Conservation (phyloP, 2,329 filamentous ascomycete species). For the Alternaria consortialis region DNA sequence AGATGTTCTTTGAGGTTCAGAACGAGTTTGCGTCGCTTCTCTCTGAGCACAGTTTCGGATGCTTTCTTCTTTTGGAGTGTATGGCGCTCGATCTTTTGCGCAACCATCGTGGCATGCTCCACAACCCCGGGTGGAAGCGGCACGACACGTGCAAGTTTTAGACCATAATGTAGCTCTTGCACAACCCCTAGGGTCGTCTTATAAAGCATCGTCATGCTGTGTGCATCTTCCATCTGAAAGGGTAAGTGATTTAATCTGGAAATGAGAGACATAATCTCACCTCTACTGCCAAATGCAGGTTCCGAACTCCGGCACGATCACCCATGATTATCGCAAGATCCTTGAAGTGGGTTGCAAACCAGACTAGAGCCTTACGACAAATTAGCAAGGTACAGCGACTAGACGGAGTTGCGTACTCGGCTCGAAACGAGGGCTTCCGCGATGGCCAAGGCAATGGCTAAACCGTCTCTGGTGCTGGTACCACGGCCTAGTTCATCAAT, state of each 20-base stretch:
- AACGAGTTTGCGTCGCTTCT: conserved; percentile 75
- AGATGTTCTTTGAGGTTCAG: conserved; percentile 77
- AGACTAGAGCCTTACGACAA: conserved; percentile 70
- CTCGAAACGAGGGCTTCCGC: conserved; percentile 86
- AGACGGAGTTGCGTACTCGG: conserved; percentile 37
- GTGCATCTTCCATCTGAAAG: conserved; percentile 54
- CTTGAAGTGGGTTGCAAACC: conserved; percentile 93
- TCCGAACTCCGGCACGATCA: conserved; percentile 80
- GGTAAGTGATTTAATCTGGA: conserved; percentile 5
- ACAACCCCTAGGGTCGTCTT: conserved; percentile 77
- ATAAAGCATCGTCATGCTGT: conserved; percentile 87
- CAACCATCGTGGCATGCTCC: conserved; percentile 72
- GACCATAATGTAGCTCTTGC: conserved; percentile 79
- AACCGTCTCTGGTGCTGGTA: conserved; percentile 86
- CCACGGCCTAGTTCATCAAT: conserved; percentile 93
- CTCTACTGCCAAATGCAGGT: conserved; percentile 80
- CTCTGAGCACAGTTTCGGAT: conserved; percentile 66
- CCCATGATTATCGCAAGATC: conserved; percentile 80
- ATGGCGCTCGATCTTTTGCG: conserved; percentile 67
- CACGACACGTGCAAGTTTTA: conserved; percentile 79
- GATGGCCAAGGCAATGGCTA: conserved; percentile 89
- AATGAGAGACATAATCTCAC: conserved; percentile 52
- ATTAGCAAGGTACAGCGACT: conserved; percentile 1
- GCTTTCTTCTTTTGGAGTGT: conserved; percentile 66
- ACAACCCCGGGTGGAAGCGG: conserved; percentile 75